A percentile compares a stretch with the other conserved stretches of the same genome.
Conservation (phyloP, 2,329 filamentous ascomycete species). For the Zarea fungicola region DNA sequence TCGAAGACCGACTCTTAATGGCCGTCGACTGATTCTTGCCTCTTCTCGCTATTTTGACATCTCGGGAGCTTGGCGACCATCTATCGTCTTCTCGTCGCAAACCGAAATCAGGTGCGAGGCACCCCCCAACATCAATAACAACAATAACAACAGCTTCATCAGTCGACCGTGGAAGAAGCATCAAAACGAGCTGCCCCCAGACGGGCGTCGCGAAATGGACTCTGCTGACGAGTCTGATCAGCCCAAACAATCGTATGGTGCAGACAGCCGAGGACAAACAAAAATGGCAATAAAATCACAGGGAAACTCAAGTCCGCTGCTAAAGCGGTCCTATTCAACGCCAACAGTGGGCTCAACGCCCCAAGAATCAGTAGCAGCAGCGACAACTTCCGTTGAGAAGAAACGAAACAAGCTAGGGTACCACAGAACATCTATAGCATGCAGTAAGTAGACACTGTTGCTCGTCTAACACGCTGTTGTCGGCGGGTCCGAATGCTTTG, state of each 20-base stretch:
- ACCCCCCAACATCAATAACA: background rate
- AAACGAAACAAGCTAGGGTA: conserved; percentile 82
- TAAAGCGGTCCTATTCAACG: conserved; percentile 9
- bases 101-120: background rate
- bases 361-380: conserved; percentile 2
- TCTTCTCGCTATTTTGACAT: background rate
- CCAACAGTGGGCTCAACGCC: conserved; percentile 6
- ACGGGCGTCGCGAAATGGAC: background rate
- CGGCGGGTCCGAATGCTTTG: background rate
- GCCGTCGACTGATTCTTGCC: background rate
- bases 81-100: background rate
- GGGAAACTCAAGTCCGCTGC: background rate
- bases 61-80: background rate
- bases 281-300: background rate
- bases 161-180: background rate
- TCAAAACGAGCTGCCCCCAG: background rate
- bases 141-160: background rate
- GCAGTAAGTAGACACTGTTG: conserved; percentile 57
- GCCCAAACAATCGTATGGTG: background rate
- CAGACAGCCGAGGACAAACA: no score
- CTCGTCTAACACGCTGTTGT: background rate
- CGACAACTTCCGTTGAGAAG: conserved; percentile 37
- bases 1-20: no score
- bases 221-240: background rate
- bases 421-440: conserved; percentile 84